A percentile compares a stretch with the other conserved stretches of the same genome.
phyloP scores from a whole-genome alignment of 495 filamentous ascomycete species.

The Terfezia claveryi region DNA sequence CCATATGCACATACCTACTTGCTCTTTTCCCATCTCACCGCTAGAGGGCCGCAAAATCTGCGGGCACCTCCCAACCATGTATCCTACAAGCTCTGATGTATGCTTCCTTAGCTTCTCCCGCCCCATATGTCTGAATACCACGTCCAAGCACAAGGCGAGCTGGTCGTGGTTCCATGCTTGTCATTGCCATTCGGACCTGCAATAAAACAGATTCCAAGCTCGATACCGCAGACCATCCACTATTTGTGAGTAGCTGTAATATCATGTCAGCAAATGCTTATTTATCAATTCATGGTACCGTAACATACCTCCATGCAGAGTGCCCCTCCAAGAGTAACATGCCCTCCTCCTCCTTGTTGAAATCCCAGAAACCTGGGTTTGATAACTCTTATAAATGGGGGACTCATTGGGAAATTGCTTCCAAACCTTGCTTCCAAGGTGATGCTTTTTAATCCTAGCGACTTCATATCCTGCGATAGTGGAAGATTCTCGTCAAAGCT shows the following conservation, averaged over 20 bases:
- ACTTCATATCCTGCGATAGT: slow-evolving; percentile 49
- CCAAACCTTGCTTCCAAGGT: slow-evolving; percentile 68
- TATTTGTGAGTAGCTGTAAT: slow-evolving; percentile 43
- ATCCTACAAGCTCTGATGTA: slow-evolving; percentile 40
- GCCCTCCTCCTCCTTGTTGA: slow-evolving; percentile 53
- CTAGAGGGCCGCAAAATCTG: slow-evolving; percentile 16
- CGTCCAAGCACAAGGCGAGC: slow-evolving; percentile 34
- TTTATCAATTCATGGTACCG: too few species aligned
- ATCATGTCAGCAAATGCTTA: not conserved
- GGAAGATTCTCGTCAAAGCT: slow-evolving; percentile 50
- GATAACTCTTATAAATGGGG: slow-evolving; percentile 71
- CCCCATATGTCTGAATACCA: slow-evolving; percentile 27
- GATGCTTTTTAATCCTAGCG: slow-evolving; percentile 34
- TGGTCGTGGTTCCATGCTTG: slow-evolving; percentile 41
- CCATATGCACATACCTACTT: too few species aligned
- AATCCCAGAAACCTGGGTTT: slow-evolving; percentile 59
- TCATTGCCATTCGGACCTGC: slow-evolving; percentile 59
- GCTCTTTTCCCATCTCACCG: too few species aligned
- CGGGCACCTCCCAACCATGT: slow-evolving; percentile 44
- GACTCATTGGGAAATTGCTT: slow-evolving; percentile 47
- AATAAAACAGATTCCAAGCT: slow-evolving; percentile 62
- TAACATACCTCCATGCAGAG: slow-evolving; percentile 52
- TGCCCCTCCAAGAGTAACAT: slow-evolving; percentile 71
- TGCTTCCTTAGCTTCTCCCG: slow-evolving; percentile 50
- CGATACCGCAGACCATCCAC: slow-evolving; percentile 54